Conservation (phyloP, 495 filamentous ascomycete species). For the Penicillium ochrochloron region DNA sequence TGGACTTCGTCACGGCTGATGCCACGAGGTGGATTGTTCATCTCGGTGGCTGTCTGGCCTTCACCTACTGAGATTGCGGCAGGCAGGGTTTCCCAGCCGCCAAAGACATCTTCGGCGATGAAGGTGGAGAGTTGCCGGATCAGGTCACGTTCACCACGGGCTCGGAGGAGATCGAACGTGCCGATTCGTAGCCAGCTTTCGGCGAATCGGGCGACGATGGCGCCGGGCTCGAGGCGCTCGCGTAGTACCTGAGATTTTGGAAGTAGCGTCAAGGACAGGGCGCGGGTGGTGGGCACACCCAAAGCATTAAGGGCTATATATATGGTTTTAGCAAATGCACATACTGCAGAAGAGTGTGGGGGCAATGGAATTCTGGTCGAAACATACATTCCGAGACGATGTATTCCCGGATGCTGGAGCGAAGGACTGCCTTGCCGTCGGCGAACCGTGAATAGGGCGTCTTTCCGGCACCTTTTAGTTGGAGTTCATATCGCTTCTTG, state of each 20-base stretch:
- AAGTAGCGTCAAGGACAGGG: conserved; percentile 77
- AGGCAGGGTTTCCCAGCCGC: conserved; percentile 81
- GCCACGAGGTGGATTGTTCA: conserved; percentile 49
- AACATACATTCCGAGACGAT: conserved; percentile 75
- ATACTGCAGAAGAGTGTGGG: background rate
- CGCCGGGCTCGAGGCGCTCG: conserved; percentile 89
- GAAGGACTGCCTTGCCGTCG: conserved; percentile 92
- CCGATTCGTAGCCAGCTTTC: conserved; percentile 89
- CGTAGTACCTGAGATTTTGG: conserved; percentile 73
- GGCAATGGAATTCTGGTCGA: background rate
- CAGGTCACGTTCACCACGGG: conserved; percentile 75
- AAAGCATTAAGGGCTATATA: conserved; percentile 72
- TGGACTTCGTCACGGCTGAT: conserved; percentile 62
- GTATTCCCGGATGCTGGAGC: conserved; percentile 92
- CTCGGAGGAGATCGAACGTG: conserved; percentile 86
- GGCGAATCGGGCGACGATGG: conserved; percentile 91
- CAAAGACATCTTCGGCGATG: conserved; percentile 81
- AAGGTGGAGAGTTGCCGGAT: conserved; percentile 78
- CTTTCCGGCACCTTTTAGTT: conserved; percentile 89
- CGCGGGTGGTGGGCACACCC: conserved; percentile 82
- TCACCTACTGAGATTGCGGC: conserved; percentile 45
- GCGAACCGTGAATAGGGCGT: conserved; percentile 97
- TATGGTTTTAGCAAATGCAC: conserved; percentile 6
- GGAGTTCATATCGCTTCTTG: conserved; percentile 78
- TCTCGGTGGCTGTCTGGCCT: conserved; percentile 40